Conservation (phyloP, 1,139 yeast species). For the Yamadazyma aaseri region DNA sequence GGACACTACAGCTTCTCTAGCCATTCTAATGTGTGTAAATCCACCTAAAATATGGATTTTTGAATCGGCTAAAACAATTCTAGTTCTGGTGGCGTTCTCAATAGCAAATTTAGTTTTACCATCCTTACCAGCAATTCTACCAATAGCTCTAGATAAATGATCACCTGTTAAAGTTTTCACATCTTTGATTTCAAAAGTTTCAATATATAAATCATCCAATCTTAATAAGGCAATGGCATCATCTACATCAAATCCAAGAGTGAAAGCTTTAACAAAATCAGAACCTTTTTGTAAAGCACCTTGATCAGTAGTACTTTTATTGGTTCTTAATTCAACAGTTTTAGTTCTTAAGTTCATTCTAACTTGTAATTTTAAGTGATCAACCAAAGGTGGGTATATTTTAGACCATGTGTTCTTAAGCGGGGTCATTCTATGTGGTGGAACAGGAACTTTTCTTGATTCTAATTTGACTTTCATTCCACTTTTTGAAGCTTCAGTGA, state of each 20-base stretch:
- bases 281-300: conserved; percentile 98
- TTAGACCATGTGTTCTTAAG: conserved; percentile 87
- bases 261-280: conserved; percentile 91
- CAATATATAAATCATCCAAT: conserved; percentile 92
- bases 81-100: conserved; percentile 96
- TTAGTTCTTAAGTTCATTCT: conserved; percentile 88
- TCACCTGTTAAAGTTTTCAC: conserved; percentile 94
- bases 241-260: conserved; percentile 93
- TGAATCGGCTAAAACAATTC: conserved; percentile 95
- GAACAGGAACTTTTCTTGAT: conserved; percentile 85
- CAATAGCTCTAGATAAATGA: conserved; percentile 96
- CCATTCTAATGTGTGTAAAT: conserved; percentile 94
- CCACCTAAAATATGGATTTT: conserved; percentile 97
- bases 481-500: conserved; percentile 67
- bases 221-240: conserved; percentile 94
- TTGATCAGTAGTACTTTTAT: conserved; percentile 77
- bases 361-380: conserved; percentile 89
- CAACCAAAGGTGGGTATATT: conserved; percentile 93
- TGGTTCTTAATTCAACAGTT: conserved; percentile 84
- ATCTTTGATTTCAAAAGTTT: conserved; percentile 94
- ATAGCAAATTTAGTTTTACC: conserved; percentile 98
- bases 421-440: conserved; percentile 96
- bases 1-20: conserved; percentile 93
- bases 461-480: conserved; percentile 77
- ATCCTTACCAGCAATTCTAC: conserved; percentile 99